phyloP scores from a whole-genome alignment of 495 filamentous ascomycete genomes.

The Xylaria cubensis region DNA sequence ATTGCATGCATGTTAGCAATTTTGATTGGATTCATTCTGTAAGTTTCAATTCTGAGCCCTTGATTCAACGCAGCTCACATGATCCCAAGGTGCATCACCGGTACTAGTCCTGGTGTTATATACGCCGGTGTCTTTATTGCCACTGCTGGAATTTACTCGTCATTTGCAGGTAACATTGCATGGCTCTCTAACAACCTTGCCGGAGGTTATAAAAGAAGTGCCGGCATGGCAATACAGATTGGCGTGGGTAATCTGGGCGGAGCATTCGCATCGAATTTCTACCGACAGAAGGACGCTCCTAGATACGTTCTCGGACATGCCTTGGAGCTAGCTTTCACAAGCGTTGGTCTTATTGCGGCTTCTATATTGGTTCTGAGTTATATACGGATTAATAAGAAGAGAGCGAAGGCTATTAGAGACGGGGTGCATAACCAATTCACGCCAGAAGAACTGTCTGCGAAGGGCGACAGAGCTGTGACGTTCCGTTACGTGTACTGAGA shows the following conservation, averaged over 20 bases:
- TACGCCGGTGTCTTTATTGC: constrained; percentile 80
- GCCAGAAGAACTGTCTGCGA: constrained; percentile 59
- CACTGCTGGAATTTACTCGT: constrained; percentile 66
- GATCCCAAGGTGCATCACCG: constrained; percentile 47
- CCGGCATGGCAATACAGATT: constrained; percentile 78
- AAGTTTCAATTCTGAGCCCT: constrained; percentile 14
- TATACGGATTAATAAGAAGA: constrained; percentile 63
- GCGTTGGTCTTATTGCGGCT: constrained; percentile 64
- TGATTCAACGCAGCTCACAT: constrained; percentile 37
- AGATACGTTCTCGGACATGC: constrained; percentile 72
- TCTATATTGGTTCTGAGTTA: constrained; percentile 64
- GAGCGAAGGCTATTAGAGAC: constrained; percentile 53
- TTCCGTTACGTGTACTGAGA: constrained; percentile 63
- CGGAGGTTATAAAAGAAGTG: constrained; percentile 72
- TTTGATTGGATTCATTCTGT: constrained; percentile 70
- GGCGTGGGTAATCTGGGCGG: constrained; percentile 76
- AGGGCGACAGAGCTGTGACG: constrained; percentile 69
- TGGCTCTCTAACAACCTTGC: constrained; percentile 78
- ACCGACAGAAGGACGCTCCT: constrained; percentile 67
- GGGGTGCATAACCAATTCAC: constrained; percentile 56
- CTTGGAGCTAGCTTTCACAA: constrained; percentile 72
- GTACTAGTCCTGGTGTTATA: constrained; percentile 64
- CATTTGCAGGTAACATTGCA: constrained; percentile 70
- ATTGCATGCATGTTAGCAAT: constrained; percentile 66
- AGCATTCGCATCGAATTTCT: constrained; percentile 80